Evolutionary conservation across 2,329 filamentous ascomycete species (phyloP), one percentile per base, ranked within the genome.

Genomic region (Gnomoniopsis sp.): DNA sequence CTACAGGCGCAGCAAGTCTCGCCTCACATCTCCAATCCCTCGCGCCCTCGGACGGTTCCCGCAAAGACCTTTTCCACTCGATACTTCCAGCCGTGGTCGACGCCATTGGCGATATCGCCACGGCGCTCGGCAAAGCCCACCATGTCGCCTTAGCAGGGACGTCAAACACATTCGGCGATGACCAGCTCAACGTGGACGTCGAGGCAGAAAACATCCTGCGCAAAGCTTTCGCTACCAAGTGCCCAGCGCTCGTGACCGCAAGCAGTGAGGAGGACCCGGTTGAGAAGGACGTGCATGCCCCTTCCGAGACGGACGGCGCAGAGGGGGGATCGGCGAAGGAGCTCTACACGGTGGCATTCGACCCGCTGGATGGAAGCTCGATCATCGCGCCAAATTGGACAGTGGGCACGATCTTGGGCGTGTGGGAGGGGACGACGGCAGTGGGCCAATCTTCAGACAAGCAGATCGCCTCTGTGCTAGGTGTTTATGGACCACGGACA

Each of bases 331-430:
- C 7, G 30, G 12, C 38, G 2, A 79, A 85, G 64, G 79, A 85
- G 64, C 66, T 71, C 30, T 87, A 87, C 69, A 80, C 83, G 0
- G 70, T 86, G 10, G 84, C 83, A 0, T 88, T 87, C 64, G 85
- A 88, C 64, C 85, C 85, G 0, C 77, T 88, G 0, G 85, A 88
- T 63, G 85, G 85, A 12, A 84, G 80, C 68, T 86, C 81, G 62
- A 84, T 85, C 65, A 83, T 85, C 47, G 79, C 74, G 0, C 75
- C 82, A 1, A 84, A 84, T 66, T 85, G 81, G 81, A 75, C 79
- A 0, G 82, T 85, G 10, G 82, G 82, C 22, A 79, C 83, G 49
- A 87, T 88, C 60, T 70, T 86, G 17, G 84, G 84, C 8, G 70
- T 88, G 43, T 88, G 85, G 82, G 75, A 79, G 33, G 80, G 80